phyloP scores from a whole-genome alignment of 495 filamentous ascomycete species.

The Sabuloglossum arenarium region DNA sequence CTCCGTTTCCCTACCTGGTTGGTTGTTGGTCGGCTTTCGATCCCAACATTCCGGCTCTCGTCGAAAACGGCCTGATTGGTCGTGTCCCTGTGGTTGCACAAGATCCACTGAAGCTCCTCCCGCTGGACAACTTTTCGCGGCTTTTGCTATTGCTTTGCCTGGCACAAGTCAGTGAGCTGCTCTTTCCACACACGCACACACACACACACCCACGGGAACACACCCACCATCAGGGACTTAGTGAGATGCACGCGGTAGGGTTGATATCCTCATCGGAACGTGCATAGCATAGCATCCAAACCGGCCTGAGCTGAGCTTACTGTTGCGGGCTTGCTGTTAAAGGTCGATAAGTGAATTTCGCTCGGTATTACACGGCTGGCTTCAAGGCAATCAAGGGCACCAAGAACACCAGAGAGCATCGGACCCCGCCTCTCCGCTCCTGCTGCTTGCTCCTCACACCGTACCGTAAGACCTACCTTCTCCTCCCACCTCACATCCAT shows the following conservation, averaged over 20 bases:
- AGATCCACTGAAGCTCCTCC: not conserved
- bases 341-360: not conserved
- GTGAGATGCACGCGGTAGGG: slow-evolving; percentile 2
- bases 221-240: slow-evolving; percentile 1
- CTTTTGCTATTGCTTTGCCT: not conserved
- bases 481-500: not conserved
- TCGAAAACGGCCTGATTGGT: not conserved
- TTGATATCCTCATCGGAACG: slow-evolving; percentile 2
- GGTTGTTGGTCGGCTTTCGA: not conserved
- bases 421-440: not conserved
- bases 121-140: not conserved
- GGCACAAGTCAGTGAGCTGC: not conserved
- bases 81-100: not conserved
- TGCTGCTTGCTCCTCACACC: not conserved
- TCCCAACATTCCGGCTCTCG: not conserved
- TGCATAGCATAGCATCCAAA: slow-evolving; percentile 1
- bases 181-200: not conserved
- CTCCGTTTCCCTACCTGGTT: not conserved
- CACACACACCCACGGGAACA: not conserved
- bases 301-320: not conserved
- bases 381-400: not conserved
- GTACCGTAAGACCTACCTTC: not conserved
- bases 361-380: not conserved
- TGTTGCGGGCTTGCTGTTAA: not conserved
- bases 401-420: too few species aligned